Conservation (phyloP, 208 protist species). For the Crithidia sp. region DNA sequence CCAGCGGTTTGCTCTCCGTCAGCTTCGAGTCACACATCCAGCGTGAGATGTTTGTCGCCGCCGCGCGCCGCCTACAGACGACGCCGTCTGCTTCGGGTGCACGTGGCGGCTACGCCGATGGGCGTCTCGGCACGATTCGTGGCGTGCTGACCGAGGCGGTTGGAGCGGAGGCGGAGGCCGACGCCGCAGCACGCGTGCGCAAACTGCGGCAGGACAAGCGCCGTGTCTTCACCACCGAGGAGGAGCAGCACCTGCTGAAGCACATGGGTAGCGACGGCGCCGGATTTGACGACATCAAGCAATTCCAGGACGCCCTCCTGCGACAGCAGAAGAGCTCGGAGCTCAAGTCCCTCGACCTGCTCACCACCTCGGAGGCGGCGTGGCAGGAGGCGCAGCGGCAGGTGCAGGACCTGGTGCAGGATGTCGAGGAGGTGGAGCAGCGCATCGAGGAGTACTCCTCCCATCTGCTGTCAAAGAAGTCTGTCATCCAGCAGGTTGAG, state of each 20-base stretch:
- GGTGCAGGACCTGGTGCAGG: constrained; percentile 59
- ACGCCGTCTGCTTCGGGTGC: constrained; percentile 16
- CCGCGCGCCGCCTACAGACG: constrained; percentile 57
- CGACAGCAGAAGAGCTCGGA: constrained; percentile 76
- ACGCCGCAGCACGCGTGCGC: constrained; percentile 74
- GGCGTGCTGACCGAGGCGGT: constrained; percentile 73
- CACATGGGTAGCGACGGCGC: constrained; percentile 44
- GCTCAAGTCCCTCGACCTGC: constrained; percentile 67
- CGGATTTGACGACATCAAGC: constrained; percentile 79
- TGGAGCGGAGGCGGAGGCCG: constrained; percentile 60
- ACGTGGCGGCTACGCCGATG: constrained; percentile 15
- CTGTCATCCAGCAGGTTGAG: constrained; percentile 82
- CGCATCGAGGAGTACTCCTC: constrained; percentile 80
- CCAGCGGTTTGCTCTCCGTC: constrained; percentile 80
- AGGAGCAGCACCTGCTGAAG: constrained; percentile 76
- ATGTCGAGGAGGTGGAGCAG: constrained; percentile 78
- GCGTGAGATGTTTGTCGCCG: constrained; percentile 87
- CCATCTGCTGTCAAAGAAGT: constrained; percentile 79
- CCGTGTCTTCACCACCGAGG: constrained; percentile 66
- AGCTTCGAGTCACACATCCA: constrained; percentile 91
- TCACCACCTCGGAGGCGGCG: constrained; percentile 49
- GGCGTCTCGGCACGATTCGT: constrained; percentile 37
- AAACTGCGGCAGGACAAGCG: constrained; percentile 73
- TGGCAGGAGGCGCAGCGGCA: constrained; percentile 67
- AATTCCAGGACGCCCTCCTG: constrained; percentile 71